Percentiles rank a stretch among this genome's conserved stretches.
Evolutionary conservation across 768 basidiomycete species (phyloP).

Genomic region (Kwoniella sp.): DNA sequence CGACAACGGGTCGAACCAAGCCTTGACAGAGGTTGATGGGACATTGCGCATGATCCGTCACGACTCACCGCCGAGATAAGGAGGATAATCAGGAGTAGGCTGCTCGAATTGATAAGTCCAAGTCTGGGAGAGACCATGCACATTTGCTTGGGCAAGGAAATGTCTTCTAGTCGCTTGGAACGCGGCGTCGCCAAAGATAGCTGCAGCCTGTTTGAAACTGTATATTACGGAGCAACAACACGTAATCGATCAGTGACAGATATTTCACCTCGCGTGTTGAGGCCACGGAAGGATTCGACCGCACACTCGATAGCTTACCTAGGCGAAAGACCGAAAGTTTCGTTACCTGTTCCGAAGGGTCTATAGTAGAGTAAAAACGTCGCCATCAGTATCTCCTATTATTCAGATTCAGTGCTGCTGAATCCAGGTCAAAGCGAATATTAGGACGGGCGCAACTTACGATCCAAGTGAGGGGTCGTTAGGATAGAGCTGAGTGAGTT

Average conservation of each 20-base stretch:
- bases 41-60: too few species aligned
- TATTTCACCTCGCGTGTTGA: too few species aligned
- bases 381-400: not conserved
- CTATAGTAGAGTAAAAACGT: constrained; percentile 12
- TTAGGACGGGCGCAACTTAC: constrained; percentile 23
- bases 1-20: not conserved
- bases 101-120: constrained; percentile 52
- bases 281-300: too few species aligned
- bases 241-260: too few species aligned
- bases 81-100: constrained; percentile 8
- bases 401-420: too few species aligned
- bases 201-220: constrained; percentile 42
- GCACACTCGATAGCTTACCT: constrained; percentile 4
- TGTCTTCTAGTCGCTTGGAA: constrained; percentile 49
- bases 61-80: constrained; percentile 20
- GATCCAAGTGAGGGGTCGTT: constrained; percentile 40
- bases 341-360: constrained; percentile 50
- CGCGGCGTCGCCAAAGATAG: constrained; percentile 44
- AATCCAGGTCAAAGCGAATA: not conserved
- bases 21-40: too few species aligned
- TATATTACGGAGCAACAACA: too few species aligned
- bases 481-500: constrained; percentile 39
- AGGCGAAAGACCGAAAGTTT: constrained; percentile 47
- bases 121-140: constrained; percentile 31
- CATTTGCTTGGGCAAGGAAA: constrained; percentile 38